phyloP scores from a whole-genome alignment of 768 basidiomycete genomes.

The Leccinum subgranulosum region DNA sequence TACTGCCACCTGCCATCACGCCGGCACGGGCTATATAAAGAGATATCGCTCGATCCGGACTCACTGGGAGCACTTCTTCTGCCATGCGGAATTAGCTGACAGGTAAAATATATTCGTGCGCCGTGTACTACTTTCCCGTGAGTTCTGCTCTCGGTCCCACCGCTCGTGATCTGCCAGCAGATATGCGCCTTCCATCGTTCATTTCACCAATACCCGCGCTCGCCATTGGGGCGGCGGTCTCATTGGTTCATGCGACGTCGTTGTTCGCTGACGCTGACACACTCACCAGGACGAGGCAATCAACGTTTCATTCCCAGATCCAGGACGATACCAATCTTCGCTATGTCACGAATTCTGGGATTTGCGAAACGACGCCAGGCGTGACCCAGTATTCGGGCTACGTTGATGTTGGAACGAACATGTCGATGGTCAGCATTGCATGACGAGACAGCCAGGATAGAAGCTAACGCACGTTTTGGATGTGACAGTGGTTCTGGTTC shows the following conservation, averaged over 20 bases:
- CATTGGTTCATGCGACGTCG: background rate
- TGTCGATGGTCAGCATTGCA: conserved; percentile 48
- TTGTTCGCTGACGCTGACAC: background rate
- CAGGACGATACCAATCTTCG: conserved; percentile 36
- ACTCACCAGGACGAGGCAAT: background rate
- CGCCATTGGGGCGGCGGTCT: background rate
- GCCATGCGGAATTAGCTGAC: too few species aligned
- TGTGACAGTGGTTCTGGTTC: conserved; percentile 67
- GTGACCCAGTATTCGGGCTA: conserved; percentile 63
- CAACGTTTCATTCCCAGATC: conserved; percentile 12
- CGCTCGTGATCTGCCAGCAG: background rate
- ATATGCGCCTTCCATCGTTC: conserved; percentile 14
- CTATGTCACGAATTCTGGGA: conserved; percentile 55
- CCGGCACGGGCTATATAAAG: too few species aligned
- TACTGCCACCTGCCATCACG: too few species aligned
- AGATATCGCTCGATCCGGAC: too few species aligned
- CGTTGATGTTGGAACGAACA: conserved; percentile 52
- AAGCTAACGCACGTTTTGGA: background rate
- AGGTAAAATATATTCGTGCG: background rate
- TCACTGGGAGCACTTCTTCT: too few species aligned
- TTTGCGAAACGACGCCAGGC: conserved; percentile 64
- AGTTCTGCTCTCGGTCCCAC: background rate
- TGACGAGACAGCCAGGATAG: background rate
- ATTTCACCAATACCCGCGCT: conserved; percentile 1
- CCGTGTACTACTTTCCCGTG: too few species aligned